A percentile compares a stretch with the other conserved stretches of the same genome.
These are phyloP conservation scores for Ogataea hybrid DNA, from an alignment of 1,139 yeast species.

Conservation along the genomic window DNA sequence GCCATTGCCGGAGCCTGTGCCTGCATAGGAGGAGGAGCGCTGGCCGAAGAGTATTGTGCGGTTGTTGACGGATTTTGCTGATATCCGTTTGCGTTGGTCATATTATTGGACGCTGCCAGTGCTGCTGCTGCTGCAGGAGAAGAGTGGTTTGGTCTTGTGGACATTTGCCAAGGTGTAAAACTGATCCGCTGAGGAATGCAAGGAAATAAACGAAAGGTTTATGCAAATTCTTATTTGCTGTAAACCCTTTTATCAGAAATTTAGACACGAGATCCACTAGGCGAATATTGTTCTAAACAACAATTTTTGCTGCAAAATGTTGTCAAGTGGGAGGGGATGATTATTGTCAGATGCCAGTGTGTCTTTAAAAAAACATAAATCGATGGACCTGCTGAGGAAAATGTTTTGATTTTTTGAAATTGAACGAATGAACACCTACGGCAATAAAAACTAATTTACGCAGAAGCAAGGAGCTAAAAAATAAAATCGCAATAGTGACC, in stretches of 20 bases:
- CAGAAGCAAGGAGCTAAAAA: no score
- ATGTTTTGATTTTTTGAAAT: conserved; percentile 6
- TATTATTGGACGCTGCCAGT: conserved; percentile 27
- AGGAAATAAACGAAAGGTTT: conserved; percentile 4
- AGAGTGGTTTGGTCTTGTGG: conserved; percentile 25
- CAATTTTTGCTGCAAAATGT: neutral
- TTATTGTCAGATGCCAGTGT: conserved; percentile 2
- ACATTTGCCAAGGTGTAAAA: conserved; percentile 9
- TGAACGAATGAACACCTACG: conserved; percentile 1
- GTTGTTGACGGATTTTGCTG: conserved; percentile 27
- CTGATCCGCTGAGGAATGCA: conserved; percentile 9
- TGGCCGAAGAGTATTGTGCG: conserved; percentile 27
- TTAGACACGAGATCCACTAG: conserved; percentile 1
- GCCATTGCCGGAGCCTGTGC: conserved; percentile 13
- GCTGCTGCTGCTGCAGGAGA: conserved; percentile 33
- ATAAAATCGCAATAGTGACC: no score
- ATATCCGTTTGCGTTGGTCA: conserved; percentile 18
- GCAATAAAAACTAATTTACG: conserved; percentile 1
- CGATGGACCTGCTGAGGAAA: conserved; percentile 7
- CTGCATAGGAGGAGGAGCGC: conserved; percentile 16
- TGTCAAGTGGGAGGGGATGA: neutral
- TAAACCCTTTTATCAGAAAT: neutral
- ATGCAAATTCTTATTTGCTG: conserved; percentile 1
- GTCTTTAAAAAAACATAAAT: conserved; percentile 12
- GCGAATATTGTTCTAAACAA: neutral